phyloP scores from a whole-genome alignment of 1,284 basidiomycete species.

The Ganoderma resinaceum region DNA sequence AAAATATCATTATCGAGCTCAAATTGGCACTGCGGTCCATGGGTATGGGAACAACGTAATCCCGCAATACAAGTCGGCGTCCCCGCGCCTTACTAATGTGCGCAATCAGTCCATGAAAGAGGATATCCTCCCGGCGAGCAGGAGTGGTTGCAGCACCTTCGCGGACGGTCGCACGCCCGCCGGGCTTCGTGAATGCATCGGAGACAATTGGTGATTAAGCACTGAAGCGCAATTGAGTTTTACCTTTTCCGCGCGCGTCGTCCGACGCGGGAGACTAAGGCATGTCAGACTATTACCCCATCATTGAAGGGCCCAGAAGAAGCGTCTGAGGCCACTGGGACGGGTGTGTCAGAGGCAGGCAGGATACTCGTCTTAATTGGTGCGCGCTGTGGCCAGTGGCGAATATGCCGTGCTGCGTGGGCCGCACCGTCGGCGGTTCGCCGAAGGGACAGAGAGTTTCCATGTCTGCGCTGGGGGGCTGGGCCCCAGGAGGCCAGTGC shows the following conservation, averaged over 20 bases:
- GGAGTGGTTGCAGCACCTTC: not conserved
- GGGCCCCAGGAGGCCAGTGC: not conserved
- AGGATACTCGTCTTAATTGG: not conserved
- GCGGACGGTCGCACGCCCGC: not conserved
- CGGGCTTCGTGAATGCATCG: not conserved
- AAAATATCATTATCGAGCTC: not conserved
- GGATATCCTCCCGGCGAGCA: not conserved
- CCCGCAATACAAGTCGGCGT: not conserved
- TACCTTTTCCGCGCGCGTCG: constrained; percentile 4
- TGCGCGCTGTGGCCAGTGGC: not conserved
- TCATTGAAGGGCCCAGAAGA: not conserved
- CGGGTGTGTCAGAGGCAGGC: not conserved
- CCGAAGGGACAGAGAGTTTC: not conserved
- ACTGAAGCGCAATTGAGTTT: constrained; percentile 4
- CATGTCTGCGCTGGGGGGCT: not conserved
- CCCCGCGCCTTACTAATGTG: not conserved
- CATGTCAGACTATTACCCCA: constrained; percentile 1
- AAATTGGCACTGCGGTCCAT: not conserved
- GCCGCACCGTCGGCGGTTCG: too few species aligned
- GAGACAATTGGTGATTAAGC: not conserved
- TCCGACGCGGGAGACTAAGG: not conserved
- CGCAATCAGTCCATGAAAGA: not conserved
- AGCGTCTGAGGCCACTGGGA: not conserved
- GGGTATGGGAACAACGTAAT: constrained; percentile 1
- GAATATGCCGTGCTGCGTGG: not conserved